Evolutionary conservation across 164 flowering plant species (phyloP), one percentile per base, ranked within the genome.

Genomic region (Santalum album): DNA sequence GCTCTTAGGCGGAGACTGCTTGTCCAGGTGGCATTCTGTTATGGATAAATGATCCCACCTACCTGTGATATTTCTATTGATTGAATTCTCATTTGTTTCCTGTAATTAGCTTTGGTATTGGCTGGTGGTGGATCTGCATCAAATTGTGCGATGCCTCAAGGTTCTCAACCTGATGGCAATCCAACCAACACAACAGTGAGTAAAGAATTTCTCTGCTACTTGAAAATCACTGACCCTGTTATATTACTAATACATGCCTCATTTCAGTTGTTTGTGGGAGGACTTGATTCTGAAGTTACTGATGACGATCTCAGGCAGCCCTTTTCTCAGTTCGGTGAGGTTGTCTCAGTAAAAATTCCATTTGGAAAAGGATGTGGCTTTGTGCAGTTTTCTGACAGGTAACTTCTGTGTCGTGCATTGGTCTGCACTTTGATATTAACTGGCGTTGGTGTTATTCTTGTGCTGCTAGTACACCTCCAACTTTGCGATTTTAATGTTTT

Each of bases 131-230:
- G 87, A 64, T 70, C 72, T 66, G 79, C 75, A 43, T 62, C 86
- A 51, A 83, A 83, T 70, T 88, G 85, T 57, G 60, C 70, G 43
- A 59, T 65, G 19, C 61, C 65, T 49, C 85, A 75, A 47, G 78
- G 78, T 21, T 59, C 60, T 26, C 87, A 82, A 48, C 59, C 83
- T 62, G 90, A 81, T 35, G 69, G 69, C 27, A 94, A 92, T 63
- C 69, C 83, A 17, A 72, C 79, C 17, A 89, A 87, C 72, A 86
- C 96, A 49, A 92, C 99, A 20, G 97, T 92, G 69, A 80, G 96
- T 72, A 17, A 7, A 27, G 17, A 34, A 29, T 19, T 48, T 19
- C 39, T 7, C n/a, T 29, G 12, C 6, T 21, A 15, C 19, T n/a
- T 7, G 25, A 14, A 12, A 35, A 16, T 59, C 15, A 0, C 25